Percentiles rank a stretch among this genome's conserved stretches.
phyloP scores from a whole-genome alignment of 805 yeast genomes.

The Candida pseudofarinosa region DNA sequence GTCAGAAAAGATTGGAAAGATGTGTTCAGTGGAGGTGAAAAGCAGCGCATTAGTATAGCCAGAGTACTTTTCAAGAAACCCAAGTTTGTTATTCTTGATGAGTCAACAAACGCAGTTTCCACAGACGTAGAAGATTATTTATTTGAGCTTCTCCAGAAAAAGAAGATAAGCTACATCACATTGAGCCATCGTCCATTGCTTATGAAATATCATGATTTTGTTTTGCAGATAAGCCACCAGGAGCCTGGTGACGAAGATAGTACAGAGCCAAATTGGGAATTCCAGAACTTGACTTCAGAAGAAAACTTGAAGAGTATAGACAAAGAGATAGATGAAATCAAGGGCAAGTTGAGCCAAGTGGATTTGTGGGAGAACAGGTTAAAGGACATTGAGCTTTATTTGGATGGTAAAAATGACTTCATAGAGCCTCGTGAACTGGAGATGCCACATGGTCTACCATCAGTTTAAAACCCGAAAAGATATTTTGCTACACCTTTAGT shows the following conservation, averaged over 20 bases:
- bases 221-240: slow-evolving; percentile 60
- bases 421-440: slow-evolving; percentile 1
- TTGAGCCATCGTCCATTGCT: slow-evolving; percentile 79
- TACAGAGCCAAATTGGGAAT: slow-evolving; percentile 39
- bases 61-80: slow-evolving; percentile 78
- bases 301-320: slow-evolving; percentile 67
- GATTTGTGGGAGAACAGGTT: slow-evolving; percentile 58
- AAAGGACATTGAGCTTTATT: slow-evolving; percentile 48
- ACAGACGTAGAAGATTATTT: slow-evolving; percentile 85
- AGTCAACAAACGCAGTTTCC: slow-evolving; percentile 90
- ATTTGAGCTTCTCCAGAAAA: slow-evolving; percentile 67
- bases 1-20: slow-evolving; percentile 76
- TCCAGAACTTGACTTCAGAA: slow-evolving; percentile 60
- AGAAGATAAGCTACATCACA: slow-evolving; percentile 73
- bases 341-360: slow-evolving; percentile 55
- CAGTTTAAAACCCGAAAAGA: too few species aligned
- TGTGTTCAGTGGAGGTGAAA: slow-evolving; percentile 94
- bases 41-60: slow-evolving; percentile 87
- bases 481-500: too few species aligned
- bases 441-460: background rate
- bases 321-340: slow-evolving; percentile 67
- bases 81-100: slow-evolving; percentile 79
- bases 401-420: slow-evolving; percentile 40
- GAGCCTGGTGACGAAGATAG: slow-evolving; percentile 20
- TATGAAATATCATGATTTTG: slow-evolving; percentile 77